These are phyloP conservation scores for Fagopyrum esculentum DNA, from an alignment of 148 eudicot species.

Conservation along the genomic window DNA sequence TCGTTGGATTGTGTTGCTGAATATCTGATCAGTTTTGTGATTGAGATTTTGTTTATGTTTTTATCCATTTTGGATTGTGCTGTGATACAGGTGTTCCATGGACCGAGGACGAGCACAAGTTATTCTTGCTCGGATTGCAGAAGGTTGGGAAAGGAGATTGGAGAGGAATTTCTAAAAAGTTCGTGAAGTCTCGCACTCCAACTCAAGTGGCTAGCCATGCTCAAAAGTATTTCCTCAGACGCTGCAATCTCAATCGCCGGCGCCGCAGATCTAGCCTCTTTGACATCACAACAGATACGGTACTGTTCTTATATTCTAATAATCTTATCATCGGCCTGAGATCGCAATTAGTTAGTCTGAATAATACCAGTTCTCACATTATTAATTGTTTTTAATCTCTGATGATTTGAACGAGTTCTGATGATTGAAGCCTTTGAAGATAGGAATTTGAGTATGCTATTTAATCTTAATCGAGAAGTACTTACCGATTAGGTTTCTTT, in stretches of 20 bases:
- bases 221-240: slow-evolving; percentile 8
- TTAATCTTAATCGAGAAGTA: not conserved
- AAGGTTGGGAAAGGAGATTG: slow-evolving; percentile 53
- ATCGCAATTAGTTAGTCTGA: not conserved
- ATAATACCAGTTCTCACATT: not conserved
- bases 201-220: slow-evolving; percentile 33
- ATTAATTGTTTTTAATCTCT: not conserved
- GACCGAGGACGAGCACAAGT: slow-evolving; percentile 59
- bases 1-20: not conserved
- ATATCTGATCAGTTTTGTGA: not conserved
- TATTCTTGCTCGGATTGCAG: slow-evolving; percentile 44
- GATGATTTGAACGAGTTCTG: not conserved
- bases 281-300: slow-evolving; percentile 13
- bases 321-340: not conserved
- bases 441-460: not conserved
- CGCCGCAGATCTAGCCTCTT: slow-evolving; percentile 22
- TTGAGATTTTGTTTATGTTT: not conserved
- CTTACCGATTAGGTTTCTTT: not conserved
- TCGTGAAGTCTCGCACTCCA: slow-evolving; percentile 46
- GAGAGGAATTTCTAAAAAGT: slow-evolving; percentile 49
- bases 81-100: slow-evolving; percentile 21
- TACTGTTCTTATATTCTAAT: not conserved
- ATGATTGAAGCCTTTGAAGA: not conserved
- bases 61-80: not conserved
- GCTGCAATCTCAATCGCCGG: slow-evolving; percentile 11